Conservation (phyloP, 225 moss, liverwort and hornwort genomes). For the Sphagnum contortum region DNA sequence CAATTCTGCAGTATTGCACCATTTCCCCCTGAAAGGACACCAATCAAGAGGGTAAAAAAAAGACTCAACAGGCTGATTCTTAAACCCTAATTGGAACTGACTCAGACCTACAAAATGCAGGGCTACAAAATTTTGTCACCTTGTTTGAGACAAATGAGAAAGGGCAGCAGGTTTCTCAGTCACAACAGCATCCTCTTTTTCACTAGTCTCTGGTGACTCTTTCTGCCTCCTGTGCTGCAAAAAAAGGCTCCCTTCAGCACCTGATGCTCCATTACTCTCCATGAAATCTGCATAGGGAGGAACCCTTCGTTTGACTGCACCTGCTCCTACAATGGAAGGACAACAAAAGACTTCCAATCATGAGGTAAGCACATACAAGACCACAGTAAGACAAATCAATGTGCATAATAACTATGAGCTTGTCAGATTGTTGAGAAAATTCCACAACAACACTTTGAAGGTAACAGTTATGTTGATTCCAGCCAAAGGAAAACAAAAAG, state of each 20-base stretch:
- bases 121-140: conserved; percentile 16
- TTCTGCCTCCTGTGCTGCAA: conserved; percentile 56
- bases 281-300: conserved; percentile 9
- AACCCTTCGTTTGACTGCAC: conserved; percentile 31
- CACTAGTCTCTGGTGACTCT: conserved; percentile 34
- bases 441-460: too few species aligned
- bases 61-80: too few species aligned
- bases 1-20: too few species aligned
- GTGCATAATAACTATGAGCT: background rate
- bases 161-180: conserved; percentile 5
- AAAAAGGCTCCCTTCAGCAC: conserved; percentile 9
- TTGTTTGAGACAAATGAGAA: conserved; percentile 59
- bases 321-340: conserved; percentile 1
- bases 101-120: too few species aligned
- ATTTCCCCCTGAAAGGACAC: too few species aligned
- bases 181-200: conserved; percentile 29
- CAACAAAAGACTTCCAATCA: background rate
- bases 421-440: background rate
- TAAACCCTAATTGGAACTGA: too few species aligned
- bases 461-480: too few species aligned
- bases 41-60: too few species aligned
- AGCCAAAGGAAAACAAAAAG: background rate
- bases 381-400: background rate
- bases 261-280: conserved; percentile 11
- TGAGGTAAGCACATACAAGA: too few species aligned